Evolutionary conservation across 345 rosid species (phyloP).

Genomic region (Acer campestre): DNA sequence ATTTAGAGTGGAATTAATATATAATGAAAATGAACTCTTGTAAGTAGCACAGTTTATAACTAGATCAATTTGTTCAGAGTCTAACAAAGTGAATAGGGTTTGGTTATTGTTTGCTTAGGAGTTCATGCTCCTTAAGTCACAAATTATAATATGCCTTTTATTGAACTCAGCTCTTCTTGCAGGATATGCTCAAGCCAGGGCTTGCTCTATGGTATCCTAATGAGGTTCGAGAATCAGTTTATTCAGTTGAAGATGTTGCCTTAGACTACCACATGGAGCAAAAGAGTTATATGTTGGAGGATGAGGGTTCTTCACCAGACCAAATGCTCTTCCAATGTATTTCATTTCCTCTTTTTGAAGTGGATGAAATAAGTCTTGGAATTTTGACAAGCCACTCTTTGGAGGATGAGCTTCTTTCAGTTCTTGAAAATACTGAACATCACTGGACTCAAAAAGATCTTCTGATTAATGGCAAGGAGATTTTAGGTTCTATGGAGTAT

Average conservation of each 20-base stretch:
- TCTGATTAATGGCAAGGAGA: constrained; percentile 41
- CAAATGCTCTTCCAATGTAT: constrained; percentile 31
- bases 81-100: not conserved
- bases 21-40: not conserved
- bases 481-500: constrained; percentile 41
- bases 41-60: not conserved
- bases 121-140: constrained; percentile 9
- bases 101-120: not conserved
- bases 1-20: not conserved
- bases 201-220: constrained; percentile 27
- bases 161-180: constrained; percentile 25
- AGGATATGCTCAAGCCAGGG: constrained; percentile 45
- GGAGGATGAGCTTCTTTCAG: constrained; percentile 51
- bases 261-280: constrained; percentile 46
- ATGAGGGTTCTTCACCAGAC: constrained; percentile 44
- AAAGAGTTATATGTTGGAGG: constrained; percentile 35
- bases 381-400: constrained; percentile 34
- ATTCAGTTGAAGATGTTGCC: constrained; percentile 50
- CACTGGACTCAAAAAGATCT: constrained; percentile 33
- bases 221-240: constrained; percentile 51
- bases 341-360: constrained; percentile 69
- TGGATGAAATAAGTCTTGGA: constrained; percentile 57
- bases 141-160: constrained; percentile 7
- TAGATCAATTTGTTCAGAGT: not conserved
- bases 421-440: constrained; percentile 43